A percentile compares a stretch with the other conserved stretches of the same genome.
phyloP scores from a whole-genome alignment of 306 rosid genomes.

The Vigna nakashimae region DNA sequence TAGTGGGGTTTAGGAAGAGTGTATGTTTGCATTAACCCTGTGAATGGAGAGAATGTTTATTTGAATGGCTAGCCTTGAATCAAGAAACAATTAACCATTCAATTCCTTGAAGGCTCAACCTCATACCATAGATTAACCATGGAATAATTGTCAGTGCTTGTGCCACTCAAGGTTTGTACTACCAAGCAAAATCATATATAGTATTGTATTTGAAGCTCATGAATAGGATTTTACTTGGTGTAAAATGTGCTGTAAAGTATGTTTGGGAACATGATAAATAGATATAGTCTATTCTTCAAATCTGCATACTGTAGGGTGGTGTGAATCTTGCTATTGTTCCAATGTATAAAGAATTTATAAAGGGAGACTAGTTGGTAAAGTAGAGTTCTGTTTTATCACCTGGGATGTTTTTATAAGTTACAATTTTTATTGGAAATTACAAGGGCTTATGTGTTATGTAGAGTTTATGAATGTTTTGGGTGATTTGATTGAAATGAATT shows the following conservation, averaged over 20 bases:
- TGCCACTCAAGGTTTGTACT: not conserved
- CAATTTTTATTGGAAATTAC: too few relatives aligned
- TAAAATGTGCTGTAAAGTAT: conserved; percentile 1
- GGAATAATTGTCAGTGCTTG: not conserved
- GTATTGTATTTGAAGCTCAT: conserved; percentile 23
- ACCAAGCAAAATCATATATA: not conserved
- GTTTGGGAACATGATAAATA: conserved; percentile 18
- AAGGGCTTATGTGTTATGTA: too few relatives aligned
- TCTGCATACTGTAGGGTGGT: not conserved
- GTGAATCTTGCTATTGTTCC: not conserved
- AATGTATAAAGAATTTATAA: conserved; percentile 6
- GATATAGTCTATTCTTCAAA: conserved; percentile 15
- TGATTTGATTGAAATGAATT: too few relatives aligned
- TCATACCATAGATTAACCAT: not conserved
- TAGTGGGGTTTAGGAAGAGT: not conserved
- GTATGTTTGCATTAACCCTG: not conserved
- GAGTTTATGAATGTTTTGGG: too few relatives aligned
- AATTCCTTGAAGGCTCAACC: too few relatives aligned
- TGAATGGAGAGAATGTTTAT: too few relatives aligned
- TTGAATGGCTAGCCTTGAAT: too few relatives aligned
- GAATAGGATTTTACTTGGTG: not conserved
- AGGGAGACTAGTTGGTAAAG: conserved; percentile 11
- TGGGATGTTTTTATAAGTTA: not conserved
- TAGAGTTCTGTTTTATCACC: conserved; percentile 15
- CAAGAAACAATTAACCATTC: too few relatives aligned